phyloP scores from a whole-genome alignment of 2,329 filamentous ascomycete species.

The Cladosporium colombiae region DNA sequence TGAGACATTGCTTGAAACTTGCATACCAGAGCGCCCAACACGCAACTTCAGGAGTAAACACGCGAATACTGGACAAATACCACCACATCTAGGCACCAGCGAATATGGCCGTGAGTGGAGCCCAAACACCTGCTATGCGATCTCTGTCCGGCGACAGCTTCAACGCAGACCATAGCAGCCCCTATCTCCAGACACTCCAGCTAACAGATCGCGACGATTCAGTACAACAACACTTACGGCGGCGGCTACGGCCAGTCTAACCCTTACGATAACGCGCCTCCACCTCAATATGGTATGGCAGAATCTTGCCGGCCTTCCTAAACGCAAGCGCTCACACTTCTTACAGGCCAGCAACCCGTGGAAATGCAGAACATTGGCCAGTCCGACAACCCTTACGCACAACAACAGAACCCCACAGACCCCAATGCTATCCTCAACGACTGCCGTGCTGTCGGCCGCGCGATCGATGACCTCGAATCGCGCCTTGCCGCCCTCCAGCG shows the following conservation, averaged over 20 bases:
- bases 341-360: slow-evolving; percentile 43
- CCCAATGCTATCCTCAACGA: slow-evolving; percentile 81
- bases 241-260: slow-evolving; percentile 57
- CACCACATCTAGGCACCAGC: not conserved
- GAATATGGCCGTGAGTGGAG: not conserved
- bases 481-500: slow-evolving; percentile 71
- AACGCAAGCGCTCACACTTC: not conserved
- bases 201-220: slow-evolving; percentile 22
- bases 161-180: not conserved
- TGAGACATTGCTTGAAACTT: slow-evolving; percentile 6
- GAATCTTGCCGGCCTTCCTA: not conserved
- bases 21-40: slow-evolving; percentile 9
- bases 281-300: slow-evolving; percentile 34
- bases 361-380: slow-evolving; percentile 69
- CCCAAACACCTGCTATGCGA: not conserved
- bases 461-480: slow-evolving; percentile 71
- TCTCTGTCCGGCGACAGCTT: not conserved
- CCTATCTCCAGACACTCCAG: not conserved
- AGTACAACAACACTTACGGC: slow-evolving; percentile 43
- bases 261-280: slow-evolving; percentile 48
- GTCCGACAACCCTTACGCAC: slow-evolving; percentile 36
- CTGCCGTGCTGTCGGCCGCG: slow-evolving; percentile 75
- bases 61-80: not conserved
- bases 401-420: slow-evolving; percentile 48
- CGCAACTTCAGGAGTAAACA: slow-evolving; percentile 15